Base-by-base conservation (phyloP, 1,284 basidiomycete genomes). In the Mycocalia duriaeana region DNA sequence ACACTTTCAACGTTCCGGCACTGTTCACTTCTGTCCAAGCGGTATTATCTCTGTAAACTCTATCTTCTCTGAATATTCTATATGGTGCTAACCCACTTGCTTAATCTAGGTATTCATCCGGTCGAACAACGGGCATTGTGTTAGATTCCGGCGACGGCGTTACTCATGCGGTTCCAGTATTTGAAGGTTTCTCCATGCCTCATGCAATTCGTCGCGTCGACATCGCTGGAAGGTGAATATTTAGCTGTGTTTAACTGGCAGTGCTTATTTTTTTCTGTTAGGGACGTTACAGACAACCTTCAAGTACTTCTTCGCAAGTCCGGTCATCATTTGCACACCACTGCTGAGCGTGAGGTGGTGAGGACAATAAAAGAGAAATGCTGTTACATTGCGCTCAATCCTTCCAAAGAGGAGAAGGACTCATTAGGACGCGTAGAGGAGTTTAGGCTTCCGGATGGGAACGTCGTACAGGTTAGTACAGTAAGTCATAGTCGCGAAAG, bases 121-220 rank as follows among this genome's bases (percentile, higher is more conserved):
- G 96, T n/a, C 81, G 96, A 53, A 99, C 96, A 50, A 99, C 96
- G 24, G 96, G 96, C 31, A 97, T 99, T 49, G 96, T 99, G 3
- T 79, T 99, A 13, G 96, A 99, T 65, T 98, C 96, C 3, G 96
- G 96, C 9, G 96, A 99, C 63, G 96, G 96, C 19, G 96, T 99
- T 2, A 98, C 96, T 18, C 96, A 99, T 57, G 93, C 96, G 3
- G 96, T 99, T 3, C 96, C 96, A 3, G 96, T 99, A 8, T 99
- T 96, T 61, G 96, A 99, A 65, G 96, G 96, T 0, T 99, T 99
- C 72, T 94, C 92, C 7, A 97, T 99, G 91, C 94, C 95, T 28
- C 93, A 99, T 63, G 95, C 96, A 28, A 95, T 99, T 55, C 85
- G 94, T 46, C 75, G 96, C 59, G 88, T 98, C 48, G 96, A 99